phyloP scores from a whole-genome alignment of 768 basidiomycete species.

The Xanthoconium purpureum region DNA sequence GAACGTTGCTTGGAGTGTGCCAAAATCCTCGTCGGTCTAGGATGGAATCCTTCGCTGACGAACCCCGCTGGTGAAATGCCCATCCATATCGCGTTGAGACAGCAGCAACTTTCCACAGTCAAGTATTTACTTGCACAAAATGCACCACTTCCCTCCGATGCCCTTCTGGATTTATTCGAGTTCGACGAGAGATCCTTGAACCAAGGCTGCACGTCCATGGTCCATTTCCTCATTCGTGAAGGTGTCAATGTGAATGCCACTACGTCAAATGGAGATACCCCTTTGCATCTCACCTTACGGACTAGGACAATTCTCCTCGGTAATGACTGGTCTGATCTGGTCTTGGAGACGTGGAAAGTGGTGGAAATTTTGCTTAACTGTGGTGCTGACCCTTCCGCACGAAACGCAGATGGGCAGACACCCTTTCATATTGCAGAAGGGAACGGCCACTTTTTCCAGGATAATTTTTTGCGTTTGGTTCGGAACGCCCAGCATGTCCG shows the following conservation, averaged over 20 bases:
- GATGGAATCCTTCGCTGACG: neutral
- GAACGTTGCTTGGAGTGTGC: no score
- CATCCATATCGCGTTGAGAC: neutral
- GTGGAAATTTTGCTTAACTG: neutral
- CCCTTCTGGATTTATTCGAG: no score
- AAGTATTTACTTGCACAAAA: no score
- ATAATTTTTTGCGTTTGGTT: slow-evolving; percentile 7
- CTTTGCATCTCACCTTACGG: neutral
- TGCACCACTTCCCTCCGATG: no score
- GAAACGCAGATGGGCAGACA: neutral
- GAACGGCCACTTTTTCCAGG: no score
- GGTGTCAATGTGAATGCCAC: neutral
- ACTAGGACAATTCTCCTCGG: no score
- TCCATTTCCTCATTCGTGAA: neutral
- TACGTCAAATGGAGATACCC: neutral
- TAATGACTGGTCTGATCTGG: no score
- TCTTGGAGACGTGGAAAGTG: neutral
- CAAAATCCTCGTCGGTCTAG: no score
- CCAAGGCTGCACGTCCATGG: neutral
- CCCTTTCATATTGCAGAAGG: neutral
- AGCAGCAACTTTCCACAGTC: no score
- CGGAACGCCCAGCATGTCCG: neutral
- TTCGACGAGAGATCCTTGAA: neutral
- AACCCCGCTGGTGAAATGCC: neutral
- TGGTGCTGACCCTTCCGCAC: neutral